Evolutionary conservation across 2,329 filamentous ascomycete species (phyloP).

Genomic region (Ambrosiella cleistominuta): DNA sequence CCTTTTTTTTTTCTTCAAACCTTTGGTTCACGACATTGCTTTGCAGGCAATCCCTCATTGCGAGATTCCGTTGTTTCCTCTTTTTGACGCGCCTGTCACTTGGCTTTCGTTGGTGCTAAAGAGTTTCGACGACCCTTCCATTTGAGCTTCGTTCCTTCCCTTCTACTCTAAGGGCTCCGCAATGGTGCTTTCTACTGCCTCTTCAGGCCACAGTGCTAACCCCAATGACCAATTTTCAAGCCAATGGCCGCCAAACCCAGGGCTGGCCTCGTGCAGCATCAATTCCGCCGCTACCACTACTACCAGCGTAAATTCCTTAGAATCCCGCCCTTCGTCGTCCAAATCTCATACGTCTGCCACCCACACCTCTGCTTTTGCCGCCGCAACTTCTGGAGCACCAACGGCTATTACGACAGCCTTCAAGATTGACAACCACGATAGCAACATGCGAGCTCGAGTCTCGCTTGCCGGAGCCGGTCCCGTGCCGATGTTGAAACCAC

Average conservation of each 20-base stretch:
- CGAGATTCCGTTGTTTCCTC: too few species aligned
- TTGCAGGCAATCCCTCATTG: too few species aligned
- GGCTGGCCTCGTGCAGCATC: background rate
- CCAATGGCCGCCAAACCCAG: background rate
- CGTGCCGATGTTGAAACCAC: conserved; percentile 11
- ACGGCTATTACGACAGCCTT: conserved; percentile 4
- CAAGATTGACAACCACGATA: conserved; percentile 3
- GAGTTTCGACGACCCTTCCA: background rate
- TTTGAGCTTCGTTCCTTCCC: background rate
- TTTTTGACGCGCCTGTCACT: too few species aligned
- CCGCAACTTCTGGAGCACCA: background rate
- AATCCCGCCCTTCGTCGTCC: conserved; percentile 8
- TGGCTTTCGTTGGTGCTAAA: background rate
- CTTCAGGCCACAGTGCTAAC: conserved; percentile 6
- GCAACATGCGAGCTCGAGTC: conserved; percentile 10
- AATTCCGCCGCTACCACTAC: background rate
- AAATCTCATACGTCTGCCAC: background rate
- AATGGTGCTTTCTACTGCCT: conserved; percentile 1
- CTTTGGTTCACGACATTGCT: too few species aligned
- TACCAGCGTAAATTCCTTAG: background rate
- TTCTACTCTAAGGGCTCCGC: conserved; percentile 8
- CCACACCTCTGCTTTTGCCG: background rate
- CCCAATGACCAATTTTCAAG: conserved; percentile 1
- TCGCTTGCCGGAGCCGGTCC: conserved; percentile 6
- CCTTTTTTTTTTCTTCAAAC: too few species aligned